Conservation (phyloP, 306 rosid species). For the Phaseolus lunatus region DNA sequence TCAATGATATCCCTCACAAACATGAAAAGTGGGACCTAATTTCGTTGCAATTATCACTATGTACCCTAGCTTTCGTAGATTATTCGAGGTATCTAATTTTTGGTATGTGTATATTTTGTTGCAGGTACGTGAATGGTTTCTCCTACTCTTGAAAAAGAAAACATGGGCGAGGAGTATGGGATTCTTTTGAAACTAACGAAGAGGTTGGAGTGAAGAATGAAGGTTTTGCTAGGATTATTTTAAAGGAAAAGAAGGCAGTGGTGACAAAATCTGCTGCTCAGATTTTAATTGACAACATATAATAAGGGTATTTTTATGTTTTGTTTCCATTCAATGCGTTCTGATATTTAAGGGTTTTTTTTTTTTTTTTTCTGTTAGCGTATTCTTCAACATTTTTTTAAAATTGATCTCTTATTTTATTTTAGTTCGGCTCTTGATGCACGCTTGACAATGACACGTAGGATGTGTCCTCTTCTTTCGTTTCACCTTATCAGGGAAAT, state of each 20-base stretch:
- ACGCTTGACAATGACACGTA: slow-evolving; percentile 87
- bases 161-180: slow-evolving; percentile 52
- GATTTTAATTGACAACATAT: slow-evolving; percentile 73
- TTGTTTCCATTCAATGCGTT: neutral
- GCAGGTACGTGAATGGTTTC: slow-evolving; percentile 83
- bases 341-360: neutral
- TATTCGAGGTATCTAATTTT: neutral
- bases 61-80: neutral
- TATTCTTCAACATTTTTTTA: neutral
- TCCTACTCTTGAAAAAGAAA: slow-evolving; percentile 72
- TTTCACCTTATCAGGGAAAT: slow-evolving; percentile 89
- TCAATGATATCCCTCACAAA: slow-evolving; percentile 74
- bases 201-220: slow-evolving; percentile 50
- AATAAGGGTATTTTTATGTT: slow-evolving; percentile 52
- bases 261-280: slow-evolving; percentile 86
- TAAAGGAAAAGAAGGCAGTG: slow-evolving; percentile 78
- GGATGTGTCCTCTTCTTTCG: slow-evolving; percentile 88
- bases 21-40: slow-evolving; percentile 71
- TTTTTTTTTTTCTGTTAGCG: neutral
- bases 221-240: slow-evolving; percentile 54
- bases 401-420: neutral
- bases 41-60: neutral
- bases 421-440: slow-evolving; percentile 80
- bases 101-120: neutral
- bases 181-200: slow-evolving; percentile 50